phyloP scores from a whole-genome alignment of 352 stramenopile species.

The Phytopythium boreale region DNA sequence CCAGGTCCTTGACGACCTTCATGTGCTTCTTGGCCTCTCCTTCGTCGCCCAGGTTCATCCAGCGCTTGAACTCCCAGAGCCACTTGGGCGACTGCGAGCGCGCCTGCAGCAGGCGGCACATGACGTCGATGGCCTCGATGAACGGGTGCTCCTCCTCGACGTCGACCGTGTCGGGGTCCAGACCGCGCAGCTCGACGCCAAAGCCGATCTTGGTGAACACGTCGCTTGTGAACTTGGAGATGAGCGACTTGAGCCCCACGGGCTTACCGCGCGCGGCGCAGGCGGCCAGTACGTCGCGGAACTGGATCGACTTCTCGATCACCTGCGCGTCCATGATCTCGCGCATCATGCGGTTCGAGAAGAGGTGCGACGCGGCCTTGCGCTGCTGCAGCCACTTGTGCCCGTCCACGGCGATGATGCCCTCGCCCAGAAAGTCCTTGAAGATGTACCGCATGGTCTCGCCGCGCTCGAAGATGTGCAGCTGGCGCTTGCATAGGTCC shows the following conservation, averaged over 20 bases:
- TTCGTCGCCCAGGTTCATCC: constrained; percentile 33
- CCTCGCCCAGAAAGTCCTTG: constrained; percentile 54
- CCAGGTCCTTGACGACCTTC: constrained; percentile 26
- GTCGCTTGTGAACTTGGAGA: constrained; percentile 63
- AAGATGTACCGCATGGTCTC: constrained; percentile 30
- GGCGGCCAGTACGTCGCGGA: constrained; percentile 22
- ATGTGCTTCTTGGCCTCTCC: constrained; percentile 26
- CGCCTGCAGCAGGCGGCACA: constrained; percentile 27
- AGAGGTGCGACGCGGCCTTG: constrained; percentile 85
- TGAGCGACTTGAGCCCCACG: constrained; percentile 35
- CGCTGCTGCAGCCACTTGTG: constrained; percentile 57
- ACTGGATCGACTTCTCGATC: constrained; percentile 16
- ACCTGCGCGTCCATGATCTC: constrained; percentile 42
- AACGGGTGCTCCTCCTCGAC: constrained; percentile 28
- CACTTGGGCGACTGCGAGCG: constrained; percentile 42
- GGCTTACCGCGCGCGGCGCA: constrained; percentile 6
- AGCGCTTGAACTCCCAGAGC: constrained; percentile 47
- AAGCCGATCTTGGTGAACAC: constrained; percentile 75
- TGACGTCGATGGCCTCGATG: constrained; percentile 44
- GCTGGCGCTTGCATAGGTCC: constrained; percentile 49
- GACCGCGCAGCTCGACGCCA: constrained; percentile 43
- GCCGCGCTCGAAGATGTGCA: constrained; percentile 59
- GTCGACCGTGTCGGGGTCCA: constrained; percentile 25
- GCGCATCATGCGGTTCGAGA: constrained; percentile 61
- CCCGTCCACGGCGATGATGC: constrained; percentile 64